These are phyloP conservation scores for Entonaema liquescens DNA, from an alignment of 495 filamentous ascomycete genomes.

Conservation along the genomic window DNA sequence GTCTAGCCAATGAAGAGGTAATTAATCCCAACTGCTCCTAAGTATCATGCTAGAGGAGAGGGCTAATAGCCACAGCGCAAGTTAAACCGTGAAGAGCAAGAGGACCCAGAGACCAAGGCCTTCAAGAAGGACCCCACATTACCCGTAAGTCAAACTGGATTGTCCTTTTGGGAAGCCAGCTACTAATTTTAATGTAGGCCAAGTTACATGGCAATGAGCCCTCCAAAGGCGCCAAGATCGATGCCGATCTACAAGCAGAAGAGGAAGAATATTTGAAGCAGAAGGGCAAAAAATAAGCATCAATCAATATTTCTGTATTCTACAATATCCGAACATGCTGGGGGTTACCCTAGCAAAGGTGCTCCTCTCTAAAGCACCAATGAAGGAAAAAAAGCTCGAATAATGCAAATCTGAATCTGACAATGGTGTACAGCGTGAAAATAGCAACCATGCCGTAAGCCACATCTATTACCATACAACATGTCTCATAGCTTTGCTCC, in stretches of 20 bases:
- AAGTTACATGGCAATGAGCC: conserved; percentile 71
- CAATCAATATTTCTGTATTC: background rate
- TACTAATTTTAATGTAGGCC: conserved; percentile 54
- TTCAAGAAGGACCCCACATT: conserved; percentile 72
- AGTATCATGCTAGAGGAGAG: background rate
- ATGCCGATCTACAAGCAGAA: conserved; percentile 67
- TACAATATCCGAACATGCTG: background rate
- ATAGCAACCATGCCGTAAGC: background rate
- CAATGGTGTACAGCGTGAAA: background rate
- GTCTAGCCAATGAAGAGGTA: conserved; percentile 69
- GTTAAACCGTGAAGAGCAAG: conserved; percentile 48
- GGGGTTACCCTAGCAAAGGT: background rate
- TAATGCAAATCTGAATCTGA: background rate
- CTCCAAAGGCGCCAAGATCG: conserved; percentile 72
- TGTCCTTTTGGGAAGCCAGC: background rate
- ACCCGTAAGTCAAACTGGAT: conserved; percentile 63
- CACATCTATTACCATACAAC: background rate
- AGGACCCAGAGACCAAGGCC: conserved; percentile 63
- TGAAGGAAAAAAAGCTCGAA: conserved; percentile 1
- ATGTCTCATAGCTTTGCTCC: conserved; percentile 59
- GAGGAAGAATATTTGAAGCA: conserved; percentile 69
- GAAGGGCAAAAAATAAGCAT: conserved; percentile 54
- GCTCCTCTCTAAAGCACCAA: background rate
- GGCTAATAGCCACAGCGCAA: conserved; percentile 48
- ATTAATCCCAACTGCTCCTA: background rate